Percentiles rank a stretch among this genome's conserved stretches.
Evolutionary conservation across 2,329 filamentous ascomycete genomes (phyloP).

Genomic region (Sordariomycetes sp.): DNA sequence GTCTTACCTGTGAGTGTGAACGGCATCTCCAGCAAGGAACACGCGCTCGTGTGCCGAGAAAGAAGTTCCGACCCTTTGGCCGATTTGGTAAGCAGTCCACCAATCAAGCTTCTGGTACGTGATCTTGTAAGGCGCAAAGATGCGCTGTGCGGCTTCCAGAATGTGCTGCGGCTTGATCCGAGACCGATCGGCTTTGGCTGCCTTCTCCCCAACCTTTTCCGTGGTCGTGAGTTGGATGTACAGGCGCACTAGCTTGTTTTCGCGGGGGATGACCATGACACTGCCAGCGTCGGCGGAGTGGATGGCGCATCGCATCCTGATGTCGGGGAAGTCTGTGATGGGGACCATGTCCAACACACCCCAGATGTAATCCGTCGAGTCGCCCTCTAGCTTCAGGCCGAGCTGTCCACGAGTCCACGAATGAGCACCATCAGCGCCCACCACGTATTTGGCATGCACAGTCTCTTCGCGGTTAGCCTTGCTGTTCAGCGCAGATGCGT

Average conservation of each 20-base stretch:
- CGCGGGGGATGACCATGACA: constrained; percentile 56
- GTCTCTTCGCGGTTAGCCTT: constrained; percentile 26
- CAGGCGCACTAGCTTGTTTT: constrained; percentile 52
- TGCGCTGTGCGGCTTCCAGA: constrained; percentile 52
- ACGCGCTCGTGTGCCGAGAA: constrained; percentile 49
- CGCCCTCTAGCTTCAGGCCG: constrained; percentile 45
- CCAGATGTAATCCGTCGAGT: constrained; percentile 44
- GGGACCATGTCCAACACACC: constrained; percentile 34
- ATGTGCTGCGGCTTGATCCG: constrained; percentile 57
- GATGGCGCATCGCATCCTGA: constrained; percentile 48
- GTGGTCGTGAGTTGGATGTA: constrained; percentile 53
- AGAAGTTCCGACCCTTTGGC: constrained; percentile 50
- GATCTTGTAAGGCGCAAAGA: constrained; percentile 58
- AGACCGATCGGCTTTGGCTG: constrained; percentile 43
- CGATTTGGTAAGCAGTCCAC: constrained; percentile 61
- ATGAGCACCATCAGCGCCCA: constrained; percentile 62
- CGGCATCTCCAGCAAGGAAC: constrained; percentile 63
- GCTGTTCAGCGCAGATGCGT: constrained; percentile 10
- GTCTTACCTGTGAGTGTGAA: constrained; percentile 42
- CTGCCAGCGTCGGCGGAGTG: constrained; percentile 46
- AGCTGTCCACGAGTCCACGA: constrained; percentile 54
- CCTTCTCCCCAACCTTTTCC: constrained; percentile 28
- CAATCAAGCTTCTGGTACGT: constrained; percentile 56
- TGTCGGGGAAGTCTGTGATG: constrained; percentile 47
- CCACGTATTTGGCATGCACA: constrained; percentile 43